Conservation (phyloP, 176 grass and related monocot species). For the Leersia perrieri region DNA sequence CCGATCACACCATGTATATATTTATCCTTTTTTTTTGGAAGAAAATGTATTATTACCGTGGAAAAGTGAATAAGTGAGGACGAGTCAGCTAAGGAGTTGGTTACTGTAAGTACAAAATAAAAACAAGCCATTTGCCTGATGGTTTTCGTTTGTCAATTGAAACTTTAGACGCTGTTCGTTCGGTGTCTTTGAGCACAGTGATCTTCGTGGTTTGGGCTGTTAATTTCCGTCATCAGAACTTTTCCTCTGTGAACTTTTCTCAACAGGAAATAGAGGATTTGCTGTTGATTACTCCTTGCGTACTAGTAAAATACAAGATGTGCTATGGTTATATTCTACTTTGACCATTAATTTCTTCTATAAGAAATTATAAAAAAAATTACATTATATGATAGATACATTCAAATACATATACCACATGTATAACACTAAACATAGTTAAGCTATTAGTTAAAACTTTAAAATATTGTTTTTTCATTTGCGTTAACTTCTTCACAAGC, state of each 20-base stretch:
- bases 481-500: no score
- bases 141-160: background rate
- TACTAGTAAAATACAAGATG: no score
- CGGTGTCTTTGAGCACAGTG: background rate
- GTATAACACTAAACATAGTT: no score
- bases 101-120: background rate
- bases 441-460: no score
- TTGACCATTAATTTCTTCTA: no score
- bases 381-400: no score
- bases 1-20: slow-evolving; percentile 8
- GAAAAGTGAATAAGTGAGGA: background rate
- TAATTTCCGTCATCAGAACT: background rate
- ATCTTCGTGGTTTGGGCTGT: background rate
- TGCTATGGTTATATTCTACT: no score
- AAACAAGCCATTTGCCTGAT: background rate
- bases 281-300: no score
- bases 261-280: no score
- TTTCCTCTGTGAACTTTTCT: background rate
- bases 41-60: background rate
- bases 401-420: no score
- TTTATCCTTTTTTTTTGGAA: background rate
- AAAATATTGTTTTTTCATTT: no score
- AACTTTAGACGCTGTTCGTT: background rate
- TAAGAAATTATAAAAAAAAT: no score
- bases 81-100: background rate